A percentile compares a stretch with the other conserved stretches of the same genome.
phyloP scores from a whole-genome alignment of 352 stramenopile species.

The Albugo laibachii region DNA sequence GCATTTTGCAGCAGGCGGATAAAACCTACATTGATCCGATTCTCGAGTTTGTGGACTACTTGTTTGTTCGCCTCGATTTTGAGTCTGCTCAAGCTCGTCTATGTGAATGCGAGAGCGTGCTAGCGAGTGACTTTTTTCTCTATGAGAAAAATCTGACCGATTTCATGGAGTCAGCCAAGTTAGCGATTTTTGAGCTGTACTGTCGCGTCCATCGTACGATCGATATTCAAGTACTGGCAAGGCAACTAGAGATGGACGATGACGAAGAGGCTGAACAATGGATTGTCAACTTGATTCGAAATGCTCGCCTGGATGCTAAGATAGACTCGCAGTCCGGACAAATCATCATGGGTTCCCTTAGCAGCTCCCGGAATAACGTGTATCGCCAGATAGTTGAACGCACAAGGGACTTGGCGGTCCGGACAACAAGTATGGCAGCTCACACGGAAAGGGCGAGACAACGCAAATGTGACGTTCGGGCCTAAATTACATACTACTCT shows the following conservation, averaged over 20 bases:
- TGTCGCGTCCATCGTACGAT: constrained; percentile 98
- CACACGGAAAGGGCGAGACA: constrained; percentile 66
- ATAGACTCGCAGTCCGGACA: constrained; percentile 94
- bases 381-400: constrained; percentile 96
- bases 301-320: constrained; percentile 93
- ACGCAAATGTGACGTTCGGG: constrained; percentile 6
- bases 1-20: constrained; percentile 84
- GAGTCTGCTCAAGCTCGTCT: constrained; percentile 90
- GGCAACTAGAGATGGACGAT: constrained; percentile 91
- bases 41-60: constrained; percentile 91
- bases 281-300: constrained; percentile 98
- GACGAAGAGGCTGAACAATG: constrained; percentile 91
- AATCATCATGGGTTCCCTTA: constrained; percentile 87
- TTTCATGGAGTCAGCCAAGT: constrained; percentile 95
- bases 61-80: constrained; percentile 99
- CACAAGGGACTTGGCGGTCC: constrained; percentile 88
- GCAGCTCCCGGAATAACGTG: constrained; percentile 74
- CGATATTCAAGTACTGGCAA: constrained; percentile 91
- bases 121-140: constrained; percentile 96
- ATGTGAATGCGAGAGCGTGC: constrained; percentile 86
- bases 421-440: constrained; percentile 77
- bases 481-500: too few species aligned
- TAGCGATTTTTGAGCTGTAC: constrained; percentile 99
- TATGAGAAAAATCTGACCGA: constrained; percentile 89
- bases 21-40: constrained; percentile 69